Base-by-base conservation (phyloP, 179 eudicot species). In the Dionaea muscipula region DNA sequence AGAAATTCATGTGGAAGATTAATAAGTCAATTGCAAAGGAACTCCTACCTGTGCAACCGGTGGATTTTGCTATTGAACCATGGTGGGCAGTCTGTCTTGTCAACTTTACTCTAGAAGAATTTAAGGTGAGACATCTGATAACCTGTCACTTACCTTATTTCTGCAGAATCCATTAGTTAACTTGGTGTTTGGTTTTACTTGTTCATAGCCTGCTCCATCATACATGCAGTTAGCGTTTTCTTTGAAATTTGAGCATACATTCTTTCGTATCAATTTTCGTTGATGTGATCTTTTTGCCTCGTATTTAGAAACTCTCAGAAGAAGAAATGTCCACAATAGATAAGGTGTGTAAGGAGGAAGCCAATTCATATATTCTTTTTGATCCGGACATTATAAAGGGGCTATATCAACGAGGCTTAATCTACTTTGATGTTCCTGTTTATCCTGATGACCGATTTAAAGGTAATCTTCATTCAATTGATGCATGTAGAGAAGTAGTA, bases 51-150 rank as follows among this genome's bases (percentile, higher is more conserved):
- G 69, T 78, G 53, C 86, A 84, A 57, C 94, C 98, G 24, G 98
- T 79, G 70, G 87, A 87, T 61, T 80, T 91, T 69, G 70, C 67
- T 24, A 79, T 87, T 45, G 98, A 91, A 62, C 96, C 96, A 47
- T 91, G 98, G 98, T 91, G 98, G 98, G 95, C 94, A 70, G 94
- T 91, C 65, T 87, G 93, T 73, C 84, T 91, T 26, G 98, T 91
- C 63, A 91, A 91, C 71, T 91, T 91, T 57, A 87, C 98, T 52
- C 70, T 91, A 52, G 98, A 91, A 76, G 98, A 91, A 76, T 91
- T 87, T 68, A 91, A 91, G 94, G 98, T 85, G 51, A 72, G 64
- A 16, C 36, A n/a, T 50, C 24, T 59, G 27, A 48, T 35, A 10
- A 43, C 21, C 21, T n/a, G 10, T 7, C 11, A 15, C 10, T 2